A percentile compares a stretch with the other conserved stretches of the same genome.
These are phyloP conservation scores for Wickerhamiella musiphila DNA, from an alignment of 805 yeast species.

Conservation along the genomic window DNA sequence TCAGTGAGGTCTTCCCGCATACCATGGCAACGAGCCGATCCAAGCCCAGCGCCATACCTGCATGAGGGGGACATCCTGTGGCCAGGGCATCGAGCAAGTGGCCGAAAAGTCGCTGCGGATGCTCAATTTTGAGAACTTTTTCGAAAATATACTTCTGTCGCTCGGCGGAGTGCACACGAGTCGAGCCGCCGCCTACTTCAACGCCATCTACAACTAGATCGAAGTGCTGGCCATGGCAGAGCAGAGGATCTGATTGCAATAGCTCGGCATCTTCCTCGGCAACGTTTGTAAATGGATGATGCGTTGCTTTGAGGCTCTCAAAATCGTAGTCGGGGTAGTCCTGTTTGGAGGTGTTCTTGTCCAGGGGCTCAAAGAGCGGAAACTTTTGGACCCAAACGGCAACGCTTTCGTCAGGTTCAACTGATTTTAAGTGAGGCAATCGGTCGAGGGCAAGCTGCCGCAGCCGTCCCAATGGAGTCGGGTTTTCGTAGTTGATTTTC, in stretches of 20 bases:
- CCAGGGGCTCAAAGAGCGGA: constrained; percentile 69
- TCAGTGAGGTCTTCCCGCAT: constrained; percentile 53
- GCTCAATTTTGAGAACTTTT: constrained; percentile 37
- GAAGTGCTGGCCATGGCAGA: constrained; percentile 76
- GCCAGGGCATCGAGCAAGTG: constrained; percentile 68
- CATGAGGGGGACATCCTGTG: constrained; percentile 97
- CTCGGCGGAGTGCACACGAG: constrained; percentile 77
- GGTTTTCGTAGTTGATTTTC: constrained; percentile 61
- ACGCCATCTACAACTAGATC: constrained; percentile 88
- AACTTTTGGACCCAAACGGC: constrained; percentile 72
- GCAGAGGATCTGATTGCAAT: constrained; percentile 37
- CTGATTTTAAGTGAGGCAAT: constrained; percentile 35
- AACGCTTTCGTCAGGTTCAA: constrained; percentile 16
- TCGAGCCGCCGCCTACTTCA: constrained; percentile 93
- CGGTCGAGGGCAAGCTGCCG: constrained; percentile 54
- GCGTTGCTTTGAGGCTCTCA: constrained; percentile 46
- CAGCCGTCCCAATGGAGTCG: constrained; percentile 81
- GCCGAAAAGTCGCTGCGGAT: constrained; percentile 56
- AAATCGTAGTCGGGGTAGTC: constrained; percentile 48
- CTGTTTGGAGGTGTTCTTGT: too few species aligned
- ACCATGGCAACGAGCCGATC: constrained; percentile 88
- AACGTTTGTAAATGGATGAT: constrained; percentile 96
- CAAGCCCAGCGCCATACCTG: constrained; percentile 90
- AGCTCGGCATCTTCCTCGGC: constrained; percentile 46
- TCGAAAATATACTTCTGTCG: constrained; percentile 61